These are phyloP conservation scores for Lasiosphaeria ovina DNA, from an alignment of 495 filamentous ascomycete species.

Conservation along the genomic window DNA sequence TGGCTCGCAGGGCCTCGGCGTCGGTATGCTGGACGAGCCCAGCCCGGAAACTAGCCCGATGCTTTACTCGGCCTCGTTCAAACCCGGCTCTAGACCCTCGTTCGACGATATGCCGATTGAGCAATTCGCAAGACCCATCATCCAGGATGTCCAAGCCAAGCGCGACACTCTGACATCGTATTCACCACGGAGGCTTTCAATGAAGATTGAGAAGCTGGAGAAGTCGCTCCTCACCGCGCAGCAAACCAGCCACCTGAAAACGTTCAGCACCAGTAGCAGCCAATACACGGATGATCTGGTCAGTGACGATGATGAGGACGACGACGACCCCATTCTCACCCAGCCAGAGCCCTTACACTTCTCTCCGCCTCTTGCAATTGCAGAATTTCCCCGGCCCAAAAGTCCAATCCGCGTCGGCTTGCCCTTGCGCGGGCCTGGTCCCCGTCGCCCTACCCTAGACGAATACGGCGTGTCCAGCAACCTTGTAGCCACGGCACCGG, in stretches of 20 bases:
- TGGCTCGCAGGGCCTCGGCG: neutral
- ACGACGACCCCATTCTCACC: conserved; percentile 26
- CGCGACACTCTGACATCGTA: conserved; percentile 42
- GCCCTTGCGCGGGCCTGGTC: conserved; percentile 10
- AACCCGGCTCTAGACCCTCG: too few species aligned
- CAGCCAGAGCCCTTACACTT: conserved; percentile 24
- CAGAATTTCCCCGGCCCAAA: conserved; percentile 6
- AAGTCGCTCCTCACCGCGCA: conserved; percentile 27
- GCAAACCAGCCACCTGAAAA: neutral
- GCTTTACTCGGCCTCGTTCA: too few species aligned
- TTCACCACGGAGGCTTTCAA: conserved; percentile 39
- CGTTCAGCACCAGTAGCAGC: conserved; percentile 26
- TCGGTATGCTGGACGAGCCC: conserved; percentile 1
- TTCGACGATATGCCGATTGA: conserved; percentile 24
- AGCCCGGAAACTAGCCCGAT: neutral
- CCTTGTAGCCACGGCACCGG: conserved; percentile 3
- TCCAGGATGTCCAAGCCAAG: conserved; percentile 41
- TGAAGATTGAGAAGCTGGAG: conserved; percentile 46
- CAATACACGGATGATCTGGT: conserved; percentile 18
- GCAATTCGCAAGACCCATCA: conserved; percentile 32
- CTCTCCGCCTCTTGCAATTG: conserved; percentile 3
- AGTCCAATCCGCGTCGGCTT: conserved; percentile 18
- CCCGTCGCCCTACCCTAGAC: conserved; percentile 29
- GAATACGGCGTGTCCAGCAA: conserved; percentile 24
- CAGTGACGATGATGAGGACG: conserved; percentile 16